These are phyloP conservation scores for Cladosporium sp. DNA, from an alignment of 2,329 filamentous ascomycete genomes.

Conservation along the genomic window DNA sequence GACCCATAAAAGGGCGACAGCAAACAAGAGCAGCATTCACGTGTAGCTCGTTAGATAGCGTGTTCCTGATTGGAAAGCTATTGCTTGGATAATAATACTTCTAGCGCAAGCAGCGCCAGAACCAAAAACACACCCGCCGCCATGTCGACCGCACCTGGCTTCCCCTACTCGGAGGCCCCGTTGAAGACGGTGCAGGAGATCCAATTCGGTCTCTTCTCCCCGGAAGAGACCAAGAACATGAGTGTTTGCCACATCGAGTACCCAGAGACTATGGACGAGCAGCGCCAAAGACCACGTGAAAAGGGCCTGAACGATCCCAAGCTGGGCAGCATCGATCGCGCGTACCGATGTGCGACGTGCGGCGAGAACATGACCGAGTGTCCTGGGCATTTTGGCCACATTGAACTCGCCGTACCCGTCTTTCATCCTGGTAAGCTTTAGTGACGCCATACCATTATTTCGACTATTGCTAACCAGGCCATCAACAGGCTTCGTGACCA, in stretches of 20 bases:
- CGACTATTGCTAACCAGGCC: constrained; percentile 32
- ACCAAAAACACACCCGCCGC: constrained; percentile 45
- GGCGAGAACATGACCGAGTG: constrained; percentile 94
- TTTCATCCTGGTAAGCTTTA: constrained; percentile 71
- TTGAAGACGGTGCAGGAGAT: constrained; percentile 98
- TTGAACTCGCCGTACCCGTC: constrained; percentile 93
- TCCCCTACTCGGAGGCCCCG: constrained; percentile 89
- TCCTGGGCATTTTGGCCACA: constrained; percentile 97
- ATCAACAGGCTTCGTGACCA: constrained; percentile 83
- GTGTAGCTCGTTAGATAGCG: background rate
- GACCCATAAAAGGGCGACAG: background rate
- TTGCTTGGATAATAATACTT: constrained; percentile 15
- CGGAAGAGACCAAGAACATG: constrained; percentile 99
- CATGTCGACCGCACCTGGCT: constrained; percentile 88
- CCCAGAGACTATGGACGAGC: constrained; percentile 99
- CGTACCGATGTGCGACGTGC: constrained; percentile 94
- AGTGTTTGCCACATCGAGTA: constrained; percentile 95
- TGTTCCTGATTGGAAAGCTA: background rate
- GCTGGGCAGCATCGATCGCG: constrained; percentile 92
- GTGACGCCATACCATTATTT: background rate
- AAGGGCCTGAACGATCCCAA: constrained; percentile 93
- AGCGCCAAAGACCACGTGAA: constrained; percentile 83
- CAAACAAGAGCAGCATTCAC: background rate
- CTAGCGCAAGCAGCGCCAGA: constrained; percentile 9
- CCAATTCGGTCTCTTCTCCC: constrained; percentile 95